Evolutionary conservation across 2,329 filamentous ascomycete genomes (phyloP).

Genomic region (Neonectria coccinea): DNA sequence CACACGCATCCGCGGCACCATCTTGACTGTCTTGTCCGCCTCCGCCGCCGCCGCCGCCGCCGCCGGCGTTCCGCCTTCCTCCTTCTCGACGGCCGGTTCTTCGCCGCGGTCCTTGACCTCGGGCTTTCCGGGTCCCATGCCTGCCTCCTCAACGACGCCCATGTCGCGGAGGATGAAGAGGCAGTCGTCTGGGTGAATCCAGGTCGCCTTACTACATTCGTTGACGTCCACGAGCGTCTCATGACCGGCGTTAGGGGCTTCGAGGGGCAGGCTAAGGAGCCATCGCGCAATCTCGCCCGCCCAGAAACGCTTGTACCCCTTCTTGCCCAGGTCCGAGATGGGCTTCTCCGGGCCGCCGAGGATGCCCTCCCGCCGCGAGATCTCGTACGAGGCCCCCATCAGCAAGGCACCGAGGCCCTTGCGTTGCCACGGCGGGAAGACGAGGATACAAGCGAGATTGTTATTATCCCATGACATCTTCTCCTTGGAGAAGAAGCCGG

Average conservation of each 20-base stretch:
- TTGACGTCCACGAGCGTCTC: constrained; percentile 72
- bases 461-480: constrained; percentile 99
- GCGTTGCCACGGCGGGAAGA: constrained; percentile 96
- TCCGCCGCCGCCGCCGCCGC: constrained; percentile 45
- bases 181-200: constrained; percentile 88
- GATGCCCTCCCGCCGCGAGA: constrained; percentile 84
- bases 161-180: constrained; percentile 83
- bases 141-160: constrained; percentile 74
- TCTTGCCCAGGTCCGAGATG: constrained; percentile 84
- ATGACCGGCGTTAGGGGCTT: constrained; percentile 38
- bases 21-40: constrained; percentile 45
- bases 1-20: constrained; percentile 62
- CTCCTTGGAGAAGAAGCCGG: constrained; percentile 99
- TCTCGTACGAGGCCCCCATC: constrained; percentile 94
- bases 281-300: constrained; percentile 83
- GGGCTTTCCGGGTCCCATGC: constrained; percentile 57
- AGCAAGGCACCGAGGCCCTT: constrained; percentile 88
- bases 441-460: constrained; percentile 94
- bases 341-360: constrained; percentile 95
- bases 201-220: constrained; percentile 81
- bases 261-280: constrained; percentile 62
- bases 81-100: constrained; percentile 39
- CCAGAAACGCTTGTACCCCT: constrained; percentile 89
- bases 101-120: constrained; percentile 24
- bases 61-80: constrained; percentile 28